Percentiles rank a stretch among this genome's conserved stretches.
These are phyloP conservation scores for Brassica incana DNA, from an alignment of 345 rosid species.

Conservation along the genomic window DNA sequence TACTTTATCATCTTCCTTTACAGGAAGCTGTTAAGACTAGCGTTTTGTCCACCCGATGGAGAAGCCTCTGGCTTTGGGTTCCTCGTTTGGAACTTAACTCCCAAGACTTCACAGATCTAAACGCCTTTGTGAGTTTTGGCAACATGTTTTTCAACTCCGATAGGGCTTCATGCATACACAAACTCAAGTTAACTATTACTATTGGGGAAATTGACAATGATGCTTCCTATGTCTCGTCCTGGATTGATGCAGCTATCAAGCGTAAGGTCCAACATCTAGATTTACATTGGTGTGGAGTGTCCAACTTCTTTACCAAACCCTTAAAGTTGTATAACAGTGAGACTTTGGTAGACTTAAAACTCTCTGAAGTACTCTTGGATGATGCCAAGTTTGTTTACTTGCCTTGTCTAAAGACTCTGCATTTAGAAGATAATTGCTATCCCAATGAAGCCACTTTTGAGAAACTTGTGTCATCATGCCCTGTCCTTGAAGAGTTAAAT, in stretches of 20 bases:
- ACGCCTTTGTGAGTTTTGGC: constrained; percentile 8
- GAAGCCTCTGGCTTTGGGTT: background rate
- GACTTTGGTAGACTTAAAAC: background rate
- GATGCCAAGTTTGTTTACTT: background rate
- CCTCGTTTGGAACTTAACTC: background rate
- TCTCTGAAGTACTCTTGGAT: background rate
- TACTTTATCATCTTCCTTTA: background rate
- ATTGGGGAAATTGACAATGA: background rate
- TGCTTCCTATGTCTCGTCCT: background rate
- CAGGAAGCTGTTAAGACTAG: constrained; percentile 1
- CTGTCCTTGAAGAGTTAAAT: background rate
- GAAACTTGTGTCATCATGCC: background rate
- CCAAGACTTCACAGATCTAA: background rate
- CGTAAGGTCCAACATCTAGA: constrained; percentile 8
- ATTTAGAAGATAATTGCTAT: background rate
- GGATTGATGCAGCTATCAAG: background rate
- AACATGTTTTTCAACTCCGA: background rate
- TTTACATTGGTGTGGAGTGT: background rate
- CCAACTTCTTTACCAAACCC: background rate
- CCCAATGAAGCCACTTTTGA: background rate
- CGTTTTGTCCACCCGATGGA: constrained; percentile 9
- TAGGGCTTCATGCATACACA: background rate
- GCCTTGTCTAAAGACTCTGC: constrained; percentile 6
- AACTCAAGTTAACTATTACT: background rate
- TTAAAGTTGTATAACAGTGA: background rate